Percentiles rank a stretch among this genome's conserved stretches.
phyloP scores from a whole-genome alignment of 2,329 filamentous ascomycete genomes.

The Chrysoporthe austroafricana region DNA sequence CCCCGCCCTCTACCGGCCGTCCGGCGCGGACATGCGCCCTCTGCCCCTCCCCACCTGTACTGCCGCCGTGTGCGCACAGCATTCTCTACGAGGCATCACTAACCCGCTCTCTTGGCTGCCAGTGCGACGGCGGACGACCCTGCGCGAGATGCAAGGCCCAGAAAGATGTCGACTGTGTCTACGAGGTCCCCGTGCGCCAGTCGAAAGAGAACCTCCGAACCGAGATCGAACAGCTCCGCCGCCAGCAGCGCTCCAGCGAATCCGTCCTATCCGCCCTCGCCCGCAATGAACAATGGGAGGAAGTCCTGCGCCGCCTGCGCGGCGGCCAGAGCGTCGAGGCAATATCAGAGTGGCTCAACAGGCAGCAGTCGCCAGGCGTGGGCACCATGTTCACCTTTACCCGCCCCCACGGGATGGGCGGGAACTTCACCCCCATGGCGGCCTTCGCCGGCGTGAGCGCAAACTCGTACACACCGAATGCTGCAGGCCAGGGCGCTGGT shows the following conservation, averaged over 20 bases:
- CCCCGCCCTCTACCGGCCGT: neutral
- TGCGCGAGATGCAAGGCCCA: constrained; percentile 60
- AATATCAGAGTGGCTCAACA: constrained; percentile 59
- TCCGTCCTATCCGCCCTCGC: constrained; percentile 59
- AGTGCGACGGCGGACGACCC: constrained; percentile 64
- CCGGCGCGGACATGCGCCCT: neutral
- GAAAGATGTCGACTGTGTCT: constrained; percentile 60
- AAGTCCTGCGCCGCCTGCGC: constrained; percentile 57
- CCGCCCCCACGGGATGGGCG: constrained; percentile 36
- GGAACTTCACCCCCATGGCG: constrained; percentile 36
- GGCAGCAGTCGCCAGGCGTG: constrained; percentile 37
- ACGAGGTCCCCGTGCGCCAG: constrained; percentile 65
- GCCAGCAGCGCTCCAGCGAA: constrained; percentile 58
- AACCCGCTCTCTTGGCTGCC: constrained; percentile 17
- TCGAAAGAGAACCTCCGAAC: constrained; percentile 64
- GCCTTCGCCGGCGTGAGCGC: constrained; percentile 38
- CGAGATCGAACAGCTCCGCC: constrained; percentile 62
- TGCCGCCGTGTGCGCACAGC: too few species aligned
- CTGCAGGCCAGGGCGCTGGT: neutral
- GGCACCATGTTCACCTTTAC: constrained; percentile 37
- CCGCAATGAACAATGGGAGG: constrained; percentile 55
- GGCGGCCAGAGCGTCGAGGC: constrained; percentile 57
- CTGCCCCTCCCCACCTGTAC: neutral
- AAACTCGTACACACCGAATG: constrained; percentile 37
- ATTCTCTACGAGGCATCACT: neutral